phyloP scores from a whole-genome alignment of 768 basidiomycete genomes.

The Pleurotus giganteus region DNA sequence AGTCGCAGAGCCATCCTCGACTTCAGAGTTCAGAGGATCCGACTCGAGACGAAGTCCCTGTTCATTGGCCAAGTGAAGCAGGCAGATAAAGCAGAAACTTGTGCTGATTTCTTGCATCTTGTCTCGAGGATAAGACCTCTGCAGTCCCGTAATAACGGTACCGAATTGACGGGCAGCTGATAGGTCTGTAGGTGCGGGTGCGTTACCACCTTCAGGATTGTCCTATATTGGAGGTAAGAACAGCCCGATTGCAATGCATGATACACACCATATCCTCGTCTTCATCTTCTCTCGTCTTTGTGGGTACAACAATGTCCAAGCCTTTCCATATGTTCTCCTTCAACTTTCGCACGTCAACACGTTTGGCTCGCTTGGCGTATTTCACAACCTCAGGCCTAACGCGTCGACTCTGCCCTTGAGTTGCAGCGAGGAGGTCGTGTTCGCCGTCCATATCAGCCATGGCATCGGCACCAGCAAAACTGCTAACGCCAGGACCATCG shows the following conservation, averaged over 20 bases:
- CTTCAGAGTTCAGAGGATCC: constrained; percentile 34
- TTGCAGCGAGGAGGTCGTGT: constrained; percentile 84
- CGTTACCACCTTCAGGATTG: constrained; percentile 43
- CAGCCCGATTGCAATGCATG: background rate
- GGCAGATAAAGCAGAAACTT: constrained; percentile 98
- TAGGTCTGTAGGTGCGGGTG: constrained; percentile 53
- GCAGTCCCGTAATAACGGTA: constrained; percentile 79
- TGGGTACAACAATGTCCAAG: constrained; percentile 67
- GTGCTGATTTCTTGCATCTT: constrained; percentile 99
- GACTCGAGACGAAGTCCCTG: constrained; percentile 84
- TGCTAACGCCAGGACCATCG: constrained; percentile 42
- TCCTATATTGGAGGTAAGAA: constrained; percentile 37
- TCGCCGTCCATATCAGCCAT: constrained; percentile 61
- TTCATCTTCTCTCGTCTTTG: constrained; percentile 40
- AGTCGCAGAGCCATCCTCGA: constrained; percentile 32
- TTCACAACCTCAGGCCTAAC: constrained; percentile 87
- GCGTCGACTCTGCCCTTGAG: constrained; percentile 72
- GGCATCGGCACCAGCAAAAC: constrained; percentile 14
- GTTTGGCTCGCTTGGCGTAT: constrained; percentile 92
- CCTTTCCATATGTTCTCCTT: constrained; percentile 99
- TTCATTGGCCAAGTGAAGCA: constrained; percentile 95
- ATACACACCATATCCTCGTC: constrained; percentile 51
- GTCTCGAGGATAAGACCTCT: constrained; percentile 81
- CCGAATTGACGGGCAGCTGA: constrained; percentile 68
- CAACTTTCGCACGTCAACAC: constrained; percentile 93